Conservation (phyloP, 345 rosid genomes). For the Ceriops zippeliana region DNA sequence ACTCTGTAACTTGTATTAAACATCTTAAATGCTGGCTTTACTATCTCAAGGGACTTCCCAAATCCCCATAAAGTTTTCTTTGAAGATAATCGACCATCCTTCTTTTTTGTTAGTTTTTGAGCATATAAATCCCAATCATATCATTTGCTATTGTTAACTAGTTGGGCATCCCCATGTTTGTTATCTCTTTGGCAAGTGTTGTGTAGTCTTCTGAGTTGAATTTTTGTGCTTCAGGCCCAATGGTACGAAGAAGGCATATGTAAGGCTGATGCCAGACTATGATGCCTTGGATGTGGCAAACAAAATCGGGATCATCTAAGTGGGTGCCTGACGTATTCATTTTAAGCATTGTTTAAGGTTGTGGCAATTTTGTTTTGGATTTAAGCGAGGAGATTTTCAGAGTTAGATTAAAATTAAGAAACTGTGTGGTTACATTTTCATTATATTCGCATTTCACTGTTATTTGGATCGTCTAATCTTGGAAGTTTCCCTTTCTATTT, state of each 20-base stretch:
- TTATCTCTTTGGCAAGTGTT: too few relatives aligned
- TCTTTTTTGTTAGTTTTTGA: too few relatives aligned
- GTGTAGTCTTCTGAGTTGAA: not conserved
- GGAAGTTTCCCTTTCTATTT: not conserved
- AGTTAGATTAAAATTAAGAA: constrained; percentile 7
- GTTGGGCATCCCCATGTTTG: too few relatives aligned
- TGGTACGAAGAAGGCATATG: constrained; percentile 92
- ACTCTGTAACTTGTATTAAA: too few relatives aligned
- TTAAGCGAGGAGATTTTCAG: not conserved
- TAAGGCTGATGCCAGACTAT: constrained; percentile 83
- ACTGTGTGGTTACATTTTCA: constrained; percentile 1
- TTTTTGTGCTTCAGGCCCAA: constrained; percentile 59
- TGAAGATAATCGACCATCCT: too few relatives aligned
- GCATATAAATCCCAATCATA: too few relatives aligned
- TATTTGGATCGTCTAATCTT: not conserved
- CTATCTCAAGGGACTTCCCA: too few relatives aligned
- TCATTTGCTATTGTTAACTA: too few relatives aligned
- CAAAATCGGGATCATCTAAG: constrained; percentile 90
- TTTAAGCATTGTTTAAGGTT: not conserved
- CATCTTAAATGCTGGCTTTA: too few relatives aligned
- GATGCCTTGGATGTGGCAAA: constrained; percentile 97
- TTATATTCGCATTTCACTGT: not conserved
- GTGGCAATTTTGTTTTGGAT: constrained; percentile 11
- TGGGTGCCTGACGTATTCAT: not conserved
- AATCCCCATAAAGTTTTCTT: too few relatives aligned